Conservation (phyloP, 306 rosid species). For the Prunus kanzakura region DNA sequence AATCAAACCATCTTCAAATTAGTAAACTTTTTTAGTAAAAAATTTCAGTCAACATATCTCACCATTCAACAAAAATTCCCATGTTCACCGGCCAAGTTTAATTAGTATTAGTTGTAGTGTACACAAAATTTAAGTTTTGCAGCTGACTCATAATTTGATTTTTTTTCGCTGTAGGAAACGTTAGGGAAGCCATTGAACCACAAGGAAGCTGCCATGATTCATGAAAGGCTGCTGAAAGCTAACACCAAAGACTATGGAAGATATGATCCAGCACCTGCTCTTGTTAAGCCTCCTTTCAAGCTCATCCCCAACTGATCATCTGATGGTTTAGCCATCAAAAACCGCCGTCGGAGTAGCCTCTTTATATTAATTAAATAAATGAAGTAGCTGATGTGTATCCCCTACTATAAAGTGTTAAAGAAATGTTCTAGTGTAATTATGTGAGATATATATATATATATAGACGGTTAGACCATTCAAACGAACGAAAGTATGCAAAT, state of each 20-base stretch:
- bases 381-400: not conserved
- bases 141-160: not conserved
- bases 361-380: not conserved
- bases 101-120: not conserved
- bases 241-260: slow-evolving; percentile 84
- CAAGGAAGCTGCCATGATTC: slow-evolving; percentile 44
- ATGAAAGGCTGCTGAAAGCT: slow-evolving; percentile 73
- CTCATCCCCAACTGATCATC: slow-evolving; percentile 74
- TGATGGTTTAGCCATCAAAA: not conserved
- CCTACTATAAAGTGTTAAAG: not conserved
- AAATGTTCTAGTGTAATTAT: not conserved
- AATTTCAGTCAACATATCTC: no score
- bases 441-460: slow-evolving; percentile 5
- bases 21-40: no score
- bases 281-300: slow-evolving; percentile 95
- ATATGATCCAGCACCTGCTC: slow-evolving; percentile 82
- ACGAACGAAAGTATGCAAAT: no score
- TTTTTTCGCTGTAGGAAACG: slow-evolving; percentile 3
- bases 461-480: not conserved
- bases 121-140: not conserved
- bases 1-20: no score
- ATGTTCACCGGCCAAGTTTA: not conserved
- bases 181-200: slow-evolving; percentile 16
- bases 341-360: not conserved
- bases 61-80: no score